Evolutionary conservation across 345 rosid species (phyloP).

Genomic region (Durio zibethinus): DNA sequence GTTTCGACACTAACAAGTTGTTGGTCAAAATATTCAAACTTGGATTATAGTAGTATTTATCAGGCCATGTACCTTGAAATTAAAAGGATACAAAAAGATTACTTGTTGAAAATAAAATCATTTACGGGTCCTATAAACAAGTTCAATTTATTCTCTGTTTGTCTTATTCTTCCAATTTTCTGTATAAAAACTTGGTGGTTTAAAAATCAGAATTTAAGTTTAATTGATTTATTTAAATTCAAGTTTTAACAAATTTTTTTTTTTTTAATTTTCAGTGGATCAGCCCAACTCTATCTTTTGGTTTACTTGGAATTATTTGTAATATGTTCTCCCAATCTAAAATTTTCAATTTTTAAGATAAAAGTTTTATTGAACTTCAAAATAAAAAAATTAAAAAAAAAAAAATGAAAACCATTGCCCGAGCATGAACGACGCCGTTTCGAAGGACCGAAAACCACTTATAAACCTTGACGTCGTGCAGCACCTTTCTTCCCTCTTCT

Average conservation of each 20-base stretch:
- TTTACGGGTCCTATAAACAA: neutral
- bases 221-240: too few species aligned
- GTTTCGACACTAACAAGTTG: neutral
- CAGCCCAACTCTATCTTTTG: too few species aligned
- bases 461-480: neutral
- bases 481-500: neutral
- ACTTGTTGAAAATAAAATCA: neutral
- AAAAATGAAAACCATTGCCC: neutral
- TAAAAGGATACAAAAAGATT: neutral
- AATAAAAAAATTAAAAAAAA: neutral
- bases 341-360: neutral
- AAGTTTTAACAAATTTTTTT: too few species aligned
- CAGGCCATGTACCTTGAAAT: constrained; percentile 6
- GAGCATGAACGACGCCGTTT: neutral
- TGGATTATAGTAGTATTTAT: neutral
- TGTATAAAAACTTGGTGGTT: too few species aligned
- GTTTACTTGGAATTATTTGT: neutral
- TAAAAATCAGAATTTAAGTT: too few species aligned
- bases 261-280: too few species aligned
- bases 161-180: neutral
- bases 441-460: neutral
- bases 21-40: neutral
- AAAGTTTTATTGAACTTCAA: neutral
- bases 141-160: neutral
- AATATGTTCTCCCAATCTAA: too few species aligned